phyloP scores from a whole-genome alignment of 1,284 basidiomycete species.

The Rhodotorula sp. region DNA sequence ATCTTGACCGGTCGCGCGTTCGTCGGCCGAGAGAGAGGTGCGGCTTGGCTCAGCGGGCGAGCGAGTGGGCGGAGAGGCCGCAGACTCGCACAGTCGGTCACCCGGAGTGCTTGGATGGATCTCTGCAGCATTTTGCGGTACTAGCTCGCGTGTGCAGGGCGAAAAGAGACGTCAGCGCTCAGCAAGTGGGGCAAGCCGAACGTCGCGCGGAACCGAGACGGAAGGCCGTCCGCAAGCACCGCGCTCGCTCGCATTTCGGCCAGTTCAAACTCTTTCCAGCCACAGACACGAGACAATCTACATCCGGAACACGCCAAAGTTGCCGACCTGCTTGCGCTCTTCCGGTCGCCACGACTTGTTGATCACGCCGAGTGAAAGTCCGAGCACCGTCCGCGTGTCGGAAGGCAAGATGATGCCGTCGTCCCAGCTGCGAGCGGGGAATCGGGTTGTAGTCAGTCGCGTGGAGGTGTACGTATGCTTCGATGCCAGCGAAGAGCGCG shows the following conservation, averaged over 20 bases:
- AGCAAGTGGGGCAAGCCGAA: neutral
- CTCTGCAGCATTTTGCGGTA: neutral
- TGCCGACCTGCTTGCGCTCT: slow-evolving; percentile 64
- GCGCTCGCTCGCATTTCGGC: neutral
- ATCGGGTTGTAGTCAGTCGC: neutral
- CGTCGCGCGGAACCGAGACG: neutral
- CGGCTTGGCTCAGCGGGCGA: neutral
- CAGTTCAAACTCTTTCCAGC: neutral
- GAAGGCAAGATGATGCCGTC: slow-evolving; percentile 88
- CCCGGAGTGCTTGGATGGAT: neutral
- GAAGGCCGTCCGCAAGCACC: neutral
- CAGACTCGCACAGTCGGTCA: neutral
- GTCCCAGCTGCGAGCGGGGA: slow-evolving; percentile 55
- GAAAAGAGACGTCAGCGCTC: neutral
- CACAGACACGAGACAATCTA: slow-evolving; percentile 50
- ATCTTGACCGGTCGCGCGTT: slow-evolving; percentile 53
- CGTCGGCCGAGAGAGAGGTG: neutral
- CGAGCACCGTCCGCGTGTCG: slow-evolving; percentile 85
- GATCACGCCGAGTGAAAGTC: slow-evolving; percentile 75
- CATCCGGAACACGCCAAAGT: slow-evolving; percentile 86
- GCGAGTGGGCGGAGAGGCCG: neutral
- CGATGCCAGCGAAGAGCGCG: no score
- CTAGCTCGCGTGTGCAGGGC: neutral
- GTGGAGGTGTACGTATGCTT: no score
- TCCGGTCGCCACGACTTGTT: slow-evolving; percentile 44